Evolutionary conservation across 83 land plant genomes (phyloP).

Genomic region (Larix sibirica): DNA sequence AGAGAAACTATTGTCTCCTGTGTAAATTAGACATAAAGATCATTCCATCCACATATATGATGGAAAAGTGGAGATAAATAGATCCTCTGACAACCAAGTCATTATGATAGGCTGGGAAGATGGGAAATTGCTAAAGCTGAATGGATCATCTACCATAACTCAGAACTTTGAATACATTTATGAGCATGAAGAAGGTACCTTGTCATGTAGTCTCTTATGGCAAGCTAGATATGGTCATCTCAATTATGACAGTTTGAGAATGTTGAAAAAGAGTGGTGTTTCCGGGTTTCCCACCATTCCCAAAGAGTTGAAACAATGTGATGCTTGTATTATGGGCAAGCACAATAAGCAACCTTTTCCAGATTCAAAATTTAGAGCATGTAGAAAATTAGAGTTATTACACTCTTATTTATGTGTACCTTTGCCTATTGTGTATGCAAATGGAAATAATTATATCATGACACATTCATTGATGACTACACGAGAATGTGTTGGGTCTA

Average conservation of each 20-base stretch:
- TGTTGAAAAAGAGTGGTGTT: background rate
- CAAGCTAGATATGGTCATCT: background rate
- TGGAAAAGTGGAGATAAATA: background rate
- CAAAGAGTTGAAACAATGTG: background rate
- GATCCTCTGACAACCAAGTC: background rate
- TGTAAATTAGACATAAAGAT: background rate
- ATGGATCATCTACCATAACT: too few species aligned
- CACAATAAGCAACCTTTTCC: background rate
- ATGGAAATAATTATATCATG: background rate
- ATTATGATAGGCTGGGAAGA: background rate
- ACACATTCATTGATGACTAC: too few species aligned
- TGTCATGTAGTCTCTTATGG: background rate
- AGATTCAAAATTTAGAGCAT: background rate
- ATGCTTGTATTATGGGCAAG: background rate
- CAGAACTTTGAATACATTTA: background rate
- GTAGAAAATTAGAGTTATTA: background rate
- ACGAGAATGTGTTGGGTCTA: background rate
- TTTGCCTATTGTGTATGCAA: background rate
- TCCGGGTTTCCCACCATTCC: background rate
- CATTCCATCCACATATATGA: background rate
- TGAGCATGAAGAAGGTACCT: background rate
- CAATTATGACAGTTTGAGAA: background rate
- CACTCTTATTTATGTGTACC: background rate
- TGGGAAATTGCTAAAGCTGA: background rate
- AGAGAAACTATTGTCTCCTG: background rate